Evolutionary conservation across 805 yeast genomes (phyloP).

Genomic region (Barnettozyma sucrosica): DNA sequence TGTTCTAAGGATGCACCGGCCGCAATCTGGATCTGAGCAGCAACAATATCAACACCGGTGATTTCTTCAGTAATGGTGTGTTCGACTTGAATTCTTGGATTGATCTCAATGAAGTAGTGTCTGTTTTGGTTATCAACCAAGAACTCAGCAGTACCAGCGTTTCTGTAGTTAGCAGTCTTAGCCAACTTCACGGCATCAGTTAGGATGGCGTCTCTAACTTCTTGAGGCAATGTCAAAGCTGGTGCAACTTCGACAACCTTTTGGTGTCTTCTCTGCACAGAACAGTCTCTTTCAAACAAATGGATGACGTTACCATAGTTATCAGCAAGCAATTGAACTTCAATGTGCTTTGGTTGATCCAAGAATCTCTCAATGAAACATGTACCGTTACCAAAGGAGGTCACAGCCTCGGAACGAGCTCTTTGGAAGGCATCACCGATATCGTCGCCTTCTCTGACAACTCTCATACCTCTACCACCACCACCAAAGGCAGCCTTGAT

Average conservation of each 20-base stretch:
- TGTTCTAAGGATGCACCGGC: slow-evolving; percentile 95
- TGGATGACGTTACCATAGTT: slow-evolving; percentile 92
- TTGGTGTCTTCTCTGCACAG: slow-evolving; percentile 99
- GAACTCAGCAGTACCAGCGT: slow-evolving; percentile 98
- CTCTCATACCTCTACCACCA: slow-evolving; percentile 99
- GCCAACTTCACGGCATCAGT: slow-evolving; percentile 94
- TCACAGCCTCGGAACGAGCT: slow-evolving; percentile 89
- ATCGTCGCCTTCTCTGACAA: slow-evolving; percentile 93
- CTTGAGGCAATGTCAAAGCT: slow-evolving; percentile 78
- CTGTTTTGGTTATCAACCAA: slow-evolving; percentile 89
- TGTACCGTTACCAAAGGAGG: slow-evolving; percentile 98
- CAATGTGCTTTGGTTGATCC: slow-evolving; percentile 95
- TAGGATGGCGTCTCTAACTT: slow-evolving; percentile 86
- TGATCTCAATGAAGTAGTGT: slow-evolving; percentile 96
- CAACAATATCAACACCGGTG: slow-evolving; percentile 95
- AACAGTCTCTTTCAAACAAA: slow-evolving; percentile 95
- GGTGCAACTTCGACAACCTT: slow-evolving; percentile 99
- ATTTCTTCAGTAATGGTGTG: slow-evolving; percentile 98
- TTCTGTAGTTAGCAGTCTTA: slow-evolving; percentile 79
- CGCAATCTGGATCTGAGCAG: slow-evolving; percentile 98
- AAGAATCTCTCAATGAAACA: slow-evolving; percentile 95
- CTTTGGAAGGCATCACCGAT: slow-evolving; percentile 87
- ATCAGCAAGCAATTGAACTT: slow-evolving; percentile 93
- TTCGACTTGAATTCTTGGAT: slow-evolving; percentile 97
- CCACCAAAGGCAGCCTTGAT: slow-evolving; percentile 99